Conservation (phyloP, 1,284 basidiomycete species). For the Trichosporon ovoides region DNA sequence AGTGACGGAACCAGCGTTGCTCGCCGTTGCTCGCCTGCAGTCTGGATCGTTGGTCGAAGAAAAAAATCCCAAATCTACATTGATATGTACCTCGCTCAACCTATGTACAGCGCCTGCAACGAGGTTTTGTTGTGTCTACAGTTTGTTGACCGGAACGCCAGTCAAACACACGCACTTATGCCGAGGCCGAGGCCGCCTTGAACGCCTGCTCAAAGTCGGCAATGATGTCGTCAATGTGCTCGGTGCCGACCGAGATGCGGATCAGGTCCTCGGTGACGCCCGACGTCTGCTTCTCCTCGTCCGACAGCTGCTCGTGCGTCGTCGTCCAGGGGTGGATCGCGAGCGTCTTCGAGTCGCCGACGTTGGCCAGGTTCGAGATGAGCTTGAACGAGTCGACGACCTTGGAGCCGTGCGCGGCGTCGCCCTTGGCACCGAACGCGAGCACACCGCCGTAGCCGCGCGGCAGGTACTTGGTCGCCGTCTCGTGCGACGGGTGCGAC, state of each 20-base stretch:
- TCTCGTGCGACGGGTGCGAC: conserved; percentile 60
- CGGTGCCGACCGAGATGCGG: conserved; percentile 73
- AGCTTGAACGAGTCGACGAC: conserved; percentile 71
- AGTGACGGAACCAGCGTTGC: too few relatives aligned
- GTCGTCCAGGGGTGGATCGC: conserved; percentile 78
- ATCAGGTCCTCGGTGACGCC: conserved; percentile 79
- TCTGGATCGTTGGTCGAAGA: too few relatives aligned
- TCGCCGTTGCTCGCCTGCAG: too few relatives aligned
- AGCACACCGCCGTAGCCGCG: conserved; percentile 69
- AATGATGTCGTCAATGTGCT: conserved; percentile 77
- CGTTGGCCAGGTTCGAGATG: conserved; percentile 70
- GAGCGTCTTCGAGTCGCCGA: conserved; percentile 71
- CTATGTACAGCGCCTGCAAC: too few relatives aligned
- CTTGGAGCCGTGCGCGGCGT: conserved; percentile 57
- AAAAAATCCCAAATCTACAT: conserved; percentile 6
- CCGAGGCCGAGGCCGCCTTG: conserved; percentile 13
- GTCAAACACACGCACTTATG: too few relatives aligned
- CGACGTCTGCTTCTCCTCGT: conserved; percentile 61
- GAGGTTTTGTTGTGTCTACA: too few relatives aligned
- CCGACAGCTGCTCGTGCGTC: conserved; percentile 55
- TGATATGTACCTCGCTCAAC: background rate
- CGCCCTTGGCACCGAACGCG: conserved; percentile 73
- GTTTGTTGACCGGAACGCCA: too few relatives aligned
- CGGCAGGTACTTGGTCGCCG: conserved; percentile 59
- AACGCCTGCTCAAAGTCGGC: conserved; percentile 72